Conservation (phyloP, 140 eudicot genomes). For the Bidens hawaiensis region DNA sequence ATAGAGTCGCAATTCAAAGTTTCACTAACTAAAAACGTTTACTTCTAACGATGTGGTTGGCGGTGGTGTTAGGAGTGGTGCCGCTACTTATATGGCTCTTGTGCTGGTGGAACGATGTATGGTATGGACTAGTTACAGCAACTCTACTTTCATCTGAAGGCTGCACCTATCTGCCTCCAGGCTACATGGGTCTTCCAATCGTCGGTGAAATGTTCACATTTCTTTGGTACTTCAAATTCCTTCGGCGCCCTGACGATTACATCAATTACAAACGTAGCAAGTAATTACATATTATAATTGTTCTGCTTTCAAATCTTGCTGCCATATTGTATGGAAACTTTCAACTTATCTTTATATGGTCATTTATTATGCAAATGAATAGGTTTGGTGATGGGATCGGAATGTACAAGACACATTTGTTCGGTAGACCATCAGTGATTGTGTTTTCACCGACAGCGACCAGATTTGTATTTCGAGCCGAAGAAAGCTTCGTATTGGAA, state of each 20-base stretch:
- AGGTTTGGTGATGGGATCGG: conserved; percentile 50
- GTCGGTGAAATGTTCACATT: conserved; percentile 49
- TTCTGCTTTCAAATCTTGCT: neutral
- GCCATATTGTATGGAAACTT: neutral
- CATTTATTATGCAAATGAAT: neutral
- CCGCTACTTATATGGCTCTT: conserved; percentile 32
- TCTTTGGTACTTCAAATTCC: conserved; percentile 51
- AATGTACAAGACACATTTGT: conserved; percentile 34
- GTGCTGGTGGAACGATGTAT: conserved; percentile 54
- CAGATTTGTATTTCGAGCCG: conserved; percentile 32
- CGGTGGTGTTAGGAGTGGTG: conserved; percentile 13
- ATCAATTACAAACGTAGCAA: conserved; percentile 38
- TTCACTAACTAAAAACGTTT: neutral
- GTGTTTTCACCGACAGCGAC: conserved; percentile 32
- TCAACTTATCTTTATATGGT: neutral
- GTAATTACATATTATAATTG: conserved; percentile 19
- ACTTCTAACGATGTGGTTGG: conserved; percentile 5
- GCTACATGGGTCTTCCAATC: conserved; percentile 51
- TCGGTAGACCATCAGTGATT: conserved; percentile 42
- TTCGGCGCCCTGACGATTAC: conserved; percentile 49
- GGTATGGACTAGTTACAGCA: conserved; percentile 26
- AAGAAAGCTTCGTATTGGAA: conserved; percentile 9
- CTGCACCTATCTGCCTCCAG: conserved; percentile 43
- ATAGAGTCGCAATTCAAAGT: neutral
- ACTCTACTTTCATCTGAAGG: conserved; percentile 4